A percentile compares a stretch with the other conserved stretches of the same genome.
These are phyloP conservation scores for Kalmanozyma brasiliensis DNA, from an alignment of 1,284 basidiomycete species.

Conservation along the genomic window DNA sequence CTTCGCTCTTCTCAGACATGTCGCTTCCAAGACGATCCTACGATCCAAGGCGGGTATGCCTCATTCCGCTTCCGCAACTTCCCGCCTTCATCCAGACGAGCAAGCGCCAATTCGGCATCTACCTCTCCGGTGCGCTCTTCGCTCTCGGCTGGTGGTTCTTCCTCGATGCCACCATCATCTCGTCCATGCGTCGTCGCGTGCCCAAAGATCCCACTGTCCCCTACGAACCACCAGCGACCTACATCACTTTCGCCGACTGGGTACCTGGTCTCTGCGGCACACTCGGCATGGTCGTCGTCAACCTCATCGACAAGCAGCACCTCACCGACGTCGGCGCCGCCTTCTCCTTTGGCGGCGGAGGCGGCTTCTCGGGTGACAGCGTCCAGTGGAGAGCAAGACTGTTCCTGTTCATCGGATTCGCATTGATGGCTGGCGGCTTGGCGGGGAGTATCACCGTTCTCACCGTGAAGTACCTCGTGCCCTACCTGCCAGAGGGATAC, in stretches of 20 bases:
- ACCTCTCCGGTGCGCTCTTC: slow-evolving; percentile 89
- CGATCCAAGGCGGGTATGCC: slow-evolving; percentile 85
- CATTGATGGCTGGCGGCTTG: slow-evolving; percentile 93
- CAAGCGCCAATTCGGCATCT: slow-evolving; percentile 85
- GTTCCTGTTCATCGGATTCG: slow-evolving; percentile 93
- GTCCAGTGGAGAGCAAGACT: slow-evolving; percentile 88
- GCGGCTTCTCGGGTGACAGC: slow-evolving; percentile 73
- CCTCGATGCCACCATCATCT: slow-evolving; percentile 89
- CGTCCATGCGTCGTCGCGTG: slow-evolving; percentile 75
- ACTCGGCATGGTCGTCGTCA: slow-evolving; percentile 90
- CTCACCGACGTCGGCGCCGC: slow-evolving; percentile 72
- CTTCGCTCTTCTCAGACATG: slow-evolving; percentile 70
- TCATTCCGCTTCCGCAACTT: slow-evolving; percentile 70
- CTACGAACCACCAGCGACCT: slow-evolving; percentile 80
- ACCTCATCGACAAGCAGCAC: slow-evolving; percentile 93
- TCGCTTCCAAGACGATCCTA: slow-evolving; percentile 80
- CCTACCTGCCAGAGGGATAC: slow-evolving; percentile 78
- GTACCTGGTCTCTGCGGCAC: slow-evolving; percentile 92
- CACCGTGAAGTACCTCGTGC: slow-evolving; percentile 89
- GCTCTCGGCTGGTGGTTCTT: slow-evolving; percentile 95
- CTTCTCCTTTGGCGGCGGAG: slow-evolving; percentile 54
- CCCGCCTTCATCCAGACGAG: slow-evolving; percentile 70
- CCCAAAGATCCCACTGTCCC: slow-evolving; percentile 74
- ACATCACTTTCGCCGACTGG: slow-evolving; percentile 93
- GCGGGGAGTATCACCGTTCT: slow-evolving; percentile 90